A percentile compares a stretch with the other conserved stretches of the same genome.
These are phyloP conservation scores for Piloderma croceum DNA, from an alignment of 768 basidiomycete species.

Conservation along the genomic window DNA sequence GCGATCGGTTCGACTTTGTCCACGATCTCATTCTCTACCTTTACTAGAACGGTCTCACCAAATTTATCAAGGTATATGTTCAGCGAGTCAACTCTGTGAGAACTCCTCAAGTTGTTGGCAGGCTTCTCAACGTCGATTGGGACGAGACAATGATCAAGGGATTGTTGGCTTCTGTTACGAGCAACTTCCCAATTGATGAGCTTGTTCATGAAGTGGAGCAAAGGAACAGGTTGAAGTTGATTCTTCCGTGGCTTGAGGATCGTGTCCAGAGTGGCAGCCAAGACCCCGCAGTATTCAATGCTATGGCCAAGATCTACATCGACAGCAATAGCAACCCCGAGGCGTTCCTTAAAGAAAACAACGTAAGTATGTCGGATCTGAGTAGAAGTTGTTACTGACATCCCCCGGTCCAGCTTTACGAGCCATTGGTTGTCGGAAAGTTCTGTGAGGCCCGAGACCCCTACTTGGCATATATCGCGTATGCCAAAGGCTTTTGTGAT, in stretches of 20 bases:
- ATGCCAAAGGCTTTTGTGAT: constrained; percentile 98
- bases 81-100: constrained; percentile 96
- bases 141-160: constrained; percentile 94
- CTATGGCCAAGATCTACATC: constrained; percentile 96
- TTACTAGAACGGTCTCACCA: constrained; percentile 93
- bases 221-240: constrained; percentile 92
- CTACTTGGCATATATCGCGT: constrained; percentile 97
- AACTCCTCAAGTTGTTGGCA: constrained; percentile 96
- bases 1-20: constrained; percentile 99
- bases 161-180: constrained; percentile 88
- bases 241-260: constrained; percentile 94
- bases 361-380: constrained; percentile 47
- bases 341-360: constrained; percentile 97
- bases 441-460: constrained; percentile 99
- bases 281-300: constrained; percentile 92
- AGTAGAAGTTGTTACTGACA: constrained; percentile 6
- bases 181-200: constrained; percentile 97
- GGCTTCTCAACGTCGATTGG: constrained; percentile 95
- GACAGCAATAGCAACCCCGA: constrained; percentile 99
- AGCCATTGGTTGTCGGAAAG: constrained; percentile 95
- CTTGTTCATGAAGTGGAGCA: constrained; percentile 96
- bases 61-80: constrained; percentile 99
- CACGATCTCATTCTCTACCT: constrained; percentile 98
- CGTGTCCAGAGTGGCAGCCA: constrained; percentile 91
- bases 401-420: constrained; percentile 65